Conservation (phyloP, 352 stramenopile species). For the Hyaloperonospora brassicae region DNA sequence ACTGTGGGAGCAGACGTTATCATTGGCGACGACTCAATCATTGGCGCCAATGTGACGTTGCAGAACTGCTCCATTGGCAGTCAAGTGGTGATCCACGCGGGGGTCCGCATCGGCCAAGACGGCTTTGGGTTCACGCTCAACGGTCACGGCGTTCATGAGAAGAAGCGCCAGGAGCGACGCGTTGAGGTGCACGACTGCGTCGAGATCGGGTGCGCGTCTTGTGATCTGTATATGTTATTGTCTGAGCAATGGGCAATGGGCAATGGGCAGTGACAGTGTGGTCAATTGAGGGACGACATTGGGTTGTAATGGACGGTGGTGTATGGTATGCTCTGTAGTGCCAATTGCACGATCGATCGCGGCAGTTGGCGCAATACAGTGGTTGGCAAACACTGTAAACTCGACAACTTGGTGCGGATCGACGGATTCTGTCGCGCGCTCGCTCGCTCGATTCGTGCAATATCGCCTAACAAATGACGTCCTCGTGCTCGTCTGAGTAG, state of each 20-base stretch:
- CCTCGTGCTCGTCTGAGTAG: constrained; percentile 17
- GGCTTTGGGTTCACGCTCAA: constrained; percentile 78
- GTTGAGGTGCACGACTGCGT: constrained; percentile 78
- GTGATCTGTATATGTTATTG: neutral
- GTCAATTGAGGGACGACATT: too few species aligned
- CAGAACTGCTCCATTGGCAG: constrained; percentile 59
- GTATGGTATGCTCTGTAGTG: neutral
- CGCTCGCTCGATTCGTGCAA: neutral
- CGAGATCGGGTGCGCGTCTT: constrained; percentile 56
- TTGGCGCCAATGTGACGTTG: constrained; percentile 54
- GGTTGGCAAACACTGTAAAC: constrained; percentile 61
- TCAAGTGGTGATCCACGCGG: constrained; percentile 63
- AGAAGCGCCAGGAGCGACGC: constrained; percentile 73
- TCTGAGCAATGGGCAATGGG: too few species aligned
- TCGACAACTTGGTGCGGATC: constrained; percentile 66
- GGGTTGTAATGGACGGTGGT: neutral
- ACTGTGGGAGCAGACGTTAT: constrained; percentile 51
- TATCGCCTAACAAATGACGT: neutral
- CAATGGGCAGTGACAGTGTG: too few species aligned
- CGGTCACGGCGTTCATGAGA: constrained; percentile 45
- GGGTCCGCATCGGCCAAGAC: constrained; percentile 67
- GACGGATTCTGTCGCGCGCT: neutral
- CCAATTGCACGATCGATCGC: constrained; percentile 56
- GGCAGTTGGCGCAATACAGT: constrained; percentile 81
- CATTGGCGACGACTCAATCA: constrained; percentile 40